Evolutionary conservation across 208 protist genomes (phyloP).

Genomic region (Acanthamoeba triangularis): DNA sequence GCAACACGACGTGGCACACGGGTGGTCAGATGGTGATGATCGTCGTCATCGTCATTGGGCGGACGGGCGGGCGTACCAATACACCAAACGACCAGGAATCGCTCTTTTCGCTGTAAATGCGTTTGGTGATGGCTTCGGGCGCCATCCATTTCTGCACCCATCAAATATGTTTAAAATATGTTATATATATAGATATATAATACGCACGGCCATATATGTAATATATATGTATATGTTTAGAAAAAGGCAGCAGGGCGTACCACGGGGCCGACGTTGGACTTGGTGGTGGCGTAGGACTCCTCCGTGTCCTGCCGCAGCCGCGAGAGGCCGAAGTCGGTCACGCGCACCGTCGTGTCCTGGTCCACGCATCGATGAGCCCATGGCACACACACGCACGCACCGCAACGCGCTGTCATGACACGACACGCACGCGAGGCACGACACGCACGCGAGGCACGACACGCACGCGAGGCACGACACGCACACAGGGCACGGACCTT

Average conservation of each 20-base stretch:
- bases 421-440: background rate
- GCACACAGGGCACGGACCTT: background rate
- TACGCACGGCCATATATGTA: no score
- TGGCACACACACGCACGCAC: no score
- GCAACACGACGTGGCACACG: background rate
- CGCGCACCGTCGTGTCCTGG: constrained; percentile 28
- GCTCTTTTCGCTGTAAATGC: constrained; percentile 61
- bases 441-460: background rate
- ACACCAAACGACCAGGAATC: constrained; percentile 72
- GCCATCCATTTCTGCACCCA: constrained; percentile 64
- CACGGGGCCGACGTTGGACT: constrained; percentile 67
- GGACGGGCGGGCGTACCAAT: background rate
- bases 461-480: background rate
- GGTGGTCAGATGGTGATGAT: no score
- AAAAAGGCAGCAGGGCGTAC: background rate
- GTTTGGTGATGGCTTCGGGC: constrained; percentile 67
- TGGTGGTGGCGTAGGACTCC: constrained; percentile 60
- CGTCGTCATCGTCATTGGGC: background rate
- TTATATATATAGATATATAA: no score
- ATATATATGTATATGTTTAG: background rate
- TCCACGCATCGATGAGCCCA: background rate
- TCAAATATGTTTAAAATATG: no score
- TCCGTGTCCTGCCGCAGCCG: constrained; percentile 63
- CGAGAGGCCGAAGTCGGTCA: constrained; percentile 63
- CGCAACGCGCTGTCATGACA: no score